Conservation (phyloP, 345 rosid species). For the Camelina sativa region DNA sequence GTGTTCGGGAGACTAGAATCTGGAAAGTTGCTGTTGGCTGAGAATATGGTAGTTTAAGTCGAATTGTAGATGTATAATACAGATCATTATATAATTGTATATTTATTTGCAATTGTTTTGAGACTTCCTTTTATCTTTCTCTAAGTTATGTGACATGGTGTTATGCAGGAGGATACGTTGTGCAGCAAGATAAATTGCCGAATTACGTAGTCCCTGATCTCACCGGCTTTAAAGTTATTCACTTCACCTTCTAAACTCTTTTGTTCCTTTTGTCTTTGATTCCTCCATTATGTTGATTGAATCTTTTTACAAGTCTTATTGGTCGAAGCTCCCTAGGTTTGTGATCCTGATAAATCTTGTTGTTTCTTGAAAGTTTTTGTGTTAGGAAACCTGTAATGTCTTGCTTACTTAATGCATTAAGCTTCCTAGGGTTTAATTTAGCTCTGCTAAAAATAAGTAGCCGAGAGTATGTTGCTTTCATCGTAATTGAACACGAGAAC, state of each 20-base stretch:
- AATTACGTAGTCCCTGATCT: constrained; percentile 82
- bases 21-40: too few relatives aligned
- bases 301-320: too few relatives aligned
- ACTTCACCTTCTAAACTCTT: constrained; percentile 11
- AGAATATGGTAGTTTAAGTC: not conserved
- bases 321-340: not conserved
- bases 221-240: constrained; percentile 70
- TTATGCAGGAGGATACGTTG: constrained; percentile 74
- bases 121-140: not conserved
- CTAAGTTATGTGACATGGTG: constrained; percentile 12
- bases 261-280: not conserved
- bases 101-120: not conserved
- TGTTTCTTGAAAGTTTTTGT: not conserved
- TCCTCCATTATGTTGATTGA: not conserved
- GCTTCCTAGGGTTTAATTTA: not conserved
- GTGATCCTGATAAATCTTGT: too few relatives aligned
- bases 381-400: not conserved
- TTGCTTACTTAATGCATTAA: not conserved
- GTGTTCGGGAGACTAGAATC: too few relatives aligned
- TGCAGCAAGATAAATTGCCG: constrained; percentile 79
- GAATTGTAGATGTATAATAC: not conserved
- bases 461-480: too few relatives aligned
- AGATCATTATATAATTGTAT: too few relatives aligned
- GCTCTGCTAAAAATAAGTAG: not conserved
- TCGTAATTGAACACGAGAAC: too few relatives aligned